Evolutionary conservation across 139 green algal genomes (phyloP).

Genomic region (Tetraselmis striata): DNA sequence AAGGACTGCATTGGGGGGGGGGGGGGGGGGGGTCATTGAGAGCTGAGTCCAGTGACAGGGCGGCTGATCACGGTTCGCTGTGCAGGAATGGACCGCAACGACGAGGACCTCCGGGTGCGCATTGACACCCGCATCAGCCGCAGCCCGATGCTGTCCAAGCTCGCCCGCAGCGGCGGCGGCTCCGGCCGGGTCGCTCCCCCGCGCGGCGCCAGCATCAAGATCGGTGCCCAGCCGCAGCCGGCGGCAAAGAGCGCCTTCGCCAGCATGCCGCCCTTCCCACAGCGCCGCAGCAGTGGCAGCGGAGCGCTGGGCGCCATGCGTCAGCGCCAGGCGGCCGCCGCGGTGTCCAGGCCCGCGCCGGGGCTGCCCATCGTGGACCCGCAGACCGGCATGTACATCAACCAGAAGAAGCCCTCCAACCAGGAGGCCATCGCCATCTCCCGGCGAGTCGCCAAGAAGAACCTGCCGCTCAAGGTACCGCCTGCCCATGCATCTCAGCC

Average conservation of each 20-base stretch:
- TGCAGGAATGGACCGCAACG: neutral
- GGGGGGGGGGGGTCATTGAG: too few species aligned
- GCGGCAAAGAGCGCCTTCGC: neutral
- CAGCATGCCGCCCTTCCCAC: neutral
- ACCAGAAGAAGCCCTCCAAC: neutral
- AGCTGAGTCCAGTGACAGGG: too few species aligned
- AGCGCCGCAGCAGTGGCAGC: neutral
- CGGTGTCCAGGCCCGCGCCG: too few species aligned
- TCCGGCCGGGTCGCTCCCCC: too few species aligned
- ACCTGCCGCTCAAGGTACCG: neutral
- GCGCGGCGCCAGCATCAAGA: neutral
- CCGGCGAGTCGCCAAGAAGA: neutral
- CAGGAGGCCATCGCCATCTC: neutral
- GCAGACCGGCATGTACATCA: neutral
- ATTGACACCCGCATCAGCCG: neutral
- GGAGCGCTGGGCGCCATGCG: neutral
- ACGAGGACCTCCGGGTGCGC: neutral
- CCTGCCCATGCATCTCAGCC: too few species aligned
- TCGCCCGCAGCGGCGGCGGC: neutral
- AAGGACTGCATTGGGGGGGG: too few species aligned
- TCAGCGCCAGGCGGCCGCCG: neutral
- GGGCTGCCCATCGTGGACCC: neutral
- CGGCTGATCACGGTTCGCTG: too few species aligned
- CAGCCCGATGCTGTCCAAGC: neutral
- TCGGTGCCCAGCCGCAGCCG: neutral